Conservation (phyloP, 441 rosid genomes). For the Arabidopsis hybrid region DNA sequence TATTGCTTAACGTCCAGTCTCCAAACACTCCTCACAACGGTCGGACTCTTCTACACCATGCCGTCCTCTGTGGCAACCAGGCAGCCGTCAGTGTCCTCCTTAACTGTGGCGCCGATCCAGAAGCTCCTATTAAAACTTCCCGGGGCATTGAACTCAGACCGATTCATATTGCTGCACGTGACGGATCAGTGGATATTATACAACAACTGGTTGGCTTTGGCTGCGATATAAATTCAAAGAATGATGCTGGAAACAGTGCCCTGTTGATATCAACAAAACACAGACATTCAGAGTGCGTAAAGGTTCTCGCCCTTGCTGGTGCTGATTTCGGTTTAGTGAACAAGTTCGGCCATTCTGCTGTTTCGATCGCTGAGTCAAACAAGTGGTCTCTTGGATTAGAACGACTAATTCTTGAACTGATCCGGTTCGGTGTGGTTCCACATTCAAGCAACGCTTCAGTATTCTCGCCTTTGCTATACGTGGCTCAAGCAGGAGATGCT, state of each 20-base stretch:
- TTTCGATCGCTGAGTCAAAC: constrained; percentile 61
- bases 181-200: constrained; percentile 59
- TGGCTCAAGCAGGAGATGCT: constrained; percentile 71
- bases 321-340: constrained; percentile 85
- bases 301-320: constrained; percentile 71
- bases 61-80: constrained; percentile 81
- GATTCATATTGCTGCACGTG: constrained; percentile 85
- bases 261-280: constrained; percentile 72
- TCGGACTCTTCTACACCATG: constrained; percentile 94
- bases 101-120: constrained; percentile 66
- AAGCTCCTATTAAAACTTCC: constrained; percentile 59
- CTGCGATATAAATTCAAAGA: constrained; percentile 74
- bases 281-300: constrained; percentile 65
- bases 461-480: constrained; percentile 67
- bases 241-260: constrained; percentile 80
- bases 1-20: constrained; percentile 63
- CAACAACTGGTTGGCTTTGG: constrained; percentile 65
- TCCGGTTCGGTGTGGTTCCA: constrained; percentile 64
- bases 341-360: constrained; percentile 53
- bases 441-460: constrained; percentile 60
- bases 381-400: constrained; percentile 76
- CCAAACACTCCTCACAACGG: constrained; percentile 64
- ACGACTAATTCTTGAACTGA: constrained; percentile 61
- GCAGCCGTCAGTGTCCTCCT: constrained; percentile 78
- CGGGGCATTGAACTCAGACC: constrained; percentile 65